Evolutionary conservation across 2,329 filamentous ascomycete species (phyloP), one percentile per base, ranked within the genome.

Genomic region (Pseudogymnoascus sp.): DNA sequence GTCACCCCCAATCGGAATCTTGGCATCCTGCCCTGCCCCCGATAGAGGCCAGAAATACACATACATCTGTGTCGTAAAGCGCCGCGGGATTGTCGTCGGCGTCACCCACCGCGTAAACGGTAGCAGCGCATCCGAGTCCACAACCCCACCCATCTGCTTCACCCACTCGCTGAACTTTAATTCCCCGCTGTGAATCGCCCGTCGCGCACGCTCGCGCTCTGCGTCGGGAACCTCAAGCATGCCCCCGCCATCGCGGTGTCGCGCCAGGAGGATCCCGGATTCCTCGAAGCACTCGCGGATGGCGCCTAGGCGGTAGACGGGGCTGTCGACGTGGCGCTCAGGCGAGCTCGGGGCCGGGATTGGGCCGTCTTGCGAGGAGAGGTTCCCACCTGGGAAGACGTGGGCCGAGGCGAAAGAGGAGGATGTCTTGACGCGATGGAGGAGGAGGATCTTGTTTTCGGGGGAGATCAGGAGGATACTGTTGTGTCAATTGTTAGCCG

Each of bases 31-130:
- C 13, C 65, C 67, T 13, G 74, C 69, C 13, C 72, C 64, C 7
- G 65, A 44, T 13, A 87, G 76, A 0, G 92, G 92, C 2, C 97
- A 81, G 75, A 96, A 87, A 76, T 96, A 96, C 10, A 97, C 75
- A 76, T 97, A 99, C 93, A 97, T 97, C 73, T 97, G 93, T 0
- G 93, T 97, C 0, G 90, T 91, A 77, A 96, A 99, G 53, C 95
- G 84, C 69, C 87, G 91, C 0, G 86, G 83, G 1, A 88, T 78
- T 66, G 83, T 85, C 0, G 79, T 76, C 0, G 93, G 93, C 2
- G 95, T 97, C 63, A 97, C 82, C 95, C 95, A 97, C 62, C 91
- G 85, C 0, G 93, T 96, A 72, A 96, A 97, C 0, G 93, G 91
- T 7, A 90, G 78, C 2, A 97, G 78, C 38, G 81, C 79, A 1